Evolutionary conservation across 352 stramenopile genomes (phyloP).

Genomic region (Pythium apleroticum): DNA sequence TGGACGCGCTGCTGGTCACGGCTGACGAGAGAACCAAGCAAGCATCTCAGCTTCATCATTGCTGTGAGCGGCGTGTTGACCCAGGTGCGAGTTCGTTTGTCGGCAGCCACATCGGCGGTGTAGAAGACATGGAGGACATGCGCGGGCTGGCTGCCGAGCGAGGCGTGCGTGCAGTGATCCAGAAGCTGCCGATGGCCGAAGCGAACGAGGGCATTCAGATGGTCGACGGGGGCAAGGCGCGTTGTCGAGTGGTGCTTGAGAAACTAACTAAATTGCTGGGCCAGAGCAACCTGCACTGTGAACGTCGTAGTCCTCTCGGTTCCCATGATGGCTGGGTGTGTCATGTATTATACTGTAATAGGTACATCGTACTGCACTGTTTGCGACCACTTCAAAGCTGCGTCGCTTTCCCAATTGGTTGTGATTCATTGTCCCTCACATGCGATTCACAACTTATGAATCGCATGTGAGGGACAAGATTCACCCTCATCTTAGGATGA

Average conservation of each 20-base stretch:
- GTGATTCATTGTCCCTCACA: too few species aligned
- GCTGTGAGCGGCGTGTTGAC: slow-evolving; percentile 53
- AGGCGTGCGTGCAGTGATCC: slow-evolving; percentile 55
- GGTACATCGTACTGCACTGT: too few species aligned
- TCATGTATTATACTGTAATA: too few species aligned
- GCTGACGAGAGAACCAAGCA: slow-evolving; percentile 40
- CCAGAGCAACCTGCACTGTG: too few species aligned
- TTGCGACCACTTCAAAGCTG: too few species aligned
- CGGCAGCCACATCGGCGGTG: slow-evolving; percentile 78
- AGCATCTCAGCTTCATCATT: slow-evolving; percentile 51
- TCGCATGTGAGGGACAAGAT: too few species aligned
- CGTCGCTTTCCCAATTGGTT: too few species aligned
- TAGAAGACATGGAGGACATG: slow-evolving; percentile 85
- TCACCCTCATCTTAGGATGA: too few species aligned
- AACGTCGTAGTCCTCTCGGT: too few species aligned
- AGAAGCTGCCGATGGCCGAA: slow-evolving; percentile 51
- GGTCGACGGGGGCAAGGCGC: slow-evolving; percentile 38
- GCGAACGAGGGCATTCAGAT: slow-evolving; percentile 46
- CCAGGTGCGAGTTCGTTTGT: slow-evolving; percentile 57
- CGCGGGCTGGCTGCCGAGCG: slow-evolving; percentile 68
- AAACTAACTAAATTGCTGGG: too few species aligned
- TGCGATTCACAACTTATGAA: too few species aligned
- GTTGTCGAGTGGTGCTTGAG: slow-evolving; percentile 28
- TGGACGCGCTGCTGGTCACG: slow-evolving; percentile 33
- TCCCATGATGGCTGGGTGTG: too few species aligned